Evolutionary conservation across 1,284 basidiomycete species (phyloP).

Genomic region (Anthracocystis panici-leucophaei): DNA sequence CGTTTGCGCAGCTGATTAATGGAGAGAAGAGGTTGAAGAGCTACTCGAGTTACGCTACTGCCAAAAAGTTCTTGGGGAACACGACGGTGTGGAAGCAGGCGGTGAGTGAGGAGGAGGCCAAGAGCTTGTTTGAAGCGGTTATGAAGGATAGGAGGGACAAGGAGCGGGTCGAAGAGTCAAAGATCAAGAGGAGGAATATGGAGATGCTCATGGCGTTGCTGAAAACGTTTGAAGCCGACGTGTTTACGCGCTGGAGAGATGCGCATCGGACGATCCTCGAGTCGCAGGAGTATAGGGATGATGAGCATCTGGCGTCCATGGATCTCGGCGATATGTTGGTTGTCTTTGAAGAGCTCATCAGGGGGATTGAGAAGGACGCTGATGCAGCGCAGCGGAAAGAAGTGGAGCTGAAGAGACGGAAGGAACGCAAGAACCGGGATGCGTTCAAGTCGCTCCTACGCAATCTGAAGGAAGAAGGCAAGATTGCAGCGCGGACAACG

Average conservation of each 20-base stretch:
- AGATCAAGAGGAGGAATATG: slow-evolving; percentile 54
- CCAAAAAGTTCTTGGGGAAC: slow-evolving; percentile 41
- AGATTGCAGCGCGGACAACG: slow-evolving; percentile 83
- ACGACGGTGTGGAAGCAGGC: slow-evolving; percentile 42
- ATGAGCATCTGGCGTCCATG: slow-evolving; percentile 55
- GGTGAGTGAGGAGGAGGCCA: slow-evolving; percentile 49
- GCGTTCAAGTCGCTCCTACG: slow-evolving; percentile 76
- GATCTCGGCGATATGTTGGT: slow-evolving; percentile 60
- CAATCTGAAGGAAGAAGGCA: slow-evolving; percentile 77
- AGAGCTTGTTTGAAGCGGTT: slow-evolving; percentile 46
- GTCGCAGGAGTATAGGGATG: slow-evolving; percentile 57
- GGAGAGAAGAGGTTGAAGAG: slow-evolving; percentile 48
- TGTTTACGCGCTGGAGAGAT: slow-evolving; percentile 65
- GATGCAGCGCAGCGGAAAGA: slow-evolving; percentile 26
- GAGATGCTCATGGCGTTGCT: slow-evolving; percentile 62
- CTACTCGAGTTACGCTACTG: slow-evolving; percentile 58
- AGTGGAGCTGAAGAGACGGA: slow-evolving; percentile 19
- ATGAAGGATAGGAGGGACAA: slow-evolving; percentile 45
- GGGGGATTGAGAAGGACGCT: slow-evolving; percentile 57
- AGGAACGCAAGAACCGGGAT: slow-evolving; percentile 59
- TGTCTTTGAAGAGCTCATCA: slow-evolving; percentile 66
- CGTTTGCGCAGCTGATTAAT: slow-evolving; percentile 32
- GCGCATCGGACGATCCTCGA: slow-evolving; percentile 64
- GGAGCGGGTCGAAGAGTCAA: slow-evolving; percentile 39
- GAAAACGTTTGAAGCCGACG: slow-evolving; percentile 63